phyloP scores from a whole-genome alignment of 768 basidiomycete species.

The Dacryopinax primogenitus region DNA sequence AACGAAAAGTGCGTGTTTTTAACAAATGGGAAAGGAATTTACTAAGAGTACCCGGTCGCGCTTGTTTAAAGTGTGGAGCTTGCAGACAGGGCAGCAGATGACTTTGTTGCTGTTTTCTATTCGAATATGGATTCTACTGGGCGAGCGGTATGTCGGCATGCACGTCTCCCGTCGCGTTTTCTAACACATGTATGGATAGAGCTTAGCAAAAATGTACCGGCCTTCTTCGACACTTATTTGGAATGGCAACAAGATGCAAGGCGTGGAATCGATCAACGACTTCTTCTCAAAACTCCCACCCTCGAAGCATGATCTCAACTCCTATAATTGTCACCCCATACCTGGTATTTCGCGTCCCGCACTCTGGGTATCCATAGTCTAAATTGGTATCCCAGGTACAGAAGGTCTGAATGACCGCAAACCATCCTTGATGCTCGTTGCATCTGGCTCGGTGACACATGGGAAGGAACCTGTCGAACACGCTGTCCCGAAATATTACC shows the following conservation, averaged over 20 bases:
- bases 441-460: slow-evolving; percentile 55
- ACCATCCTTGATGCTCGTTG: slow-evolving; percentile 54
- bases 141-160: neutral
- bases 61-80: neutral
- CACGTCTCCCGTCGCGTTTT: neutral
- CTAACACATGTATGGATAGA: slow-evolving; percentile 26
- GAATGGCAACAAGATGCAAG: slow-evolving; percentile 74
- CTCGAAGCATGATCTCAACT: slow-evolving; percentile 74
- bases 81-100: neutral
- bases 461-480: slow-evolving; percentile 22
- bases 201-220: slow-evolving; percentile 73
- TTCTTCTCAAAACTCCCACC: slow-evolving; percentile 15
- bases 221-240: slow-evolving; percentile 62
- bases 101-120: slow-evolving; percentile 2
- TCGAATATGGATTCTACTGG: neutral
- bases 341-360: slow-evolving; percentile 40
- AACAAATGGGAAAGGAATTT: neutral
- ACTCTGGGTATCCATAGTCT: neutral
- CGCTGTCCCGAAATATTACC: slow-evolving; percentile 14
- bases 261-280: slow-evolving; percentile 47
- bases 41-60: neutral
- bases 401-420: slow-evolving; percentile 36
- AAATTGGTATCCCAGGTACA: neutral
- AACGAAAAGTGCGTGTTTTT: neutral
- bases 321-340: slow-evolving; percentile 82